Percentiles rank a stretch among this genome's conserved stretches.
Conservation (phyloP, 768 basidiomycete species). For the Lentinula edodes region DNA sequence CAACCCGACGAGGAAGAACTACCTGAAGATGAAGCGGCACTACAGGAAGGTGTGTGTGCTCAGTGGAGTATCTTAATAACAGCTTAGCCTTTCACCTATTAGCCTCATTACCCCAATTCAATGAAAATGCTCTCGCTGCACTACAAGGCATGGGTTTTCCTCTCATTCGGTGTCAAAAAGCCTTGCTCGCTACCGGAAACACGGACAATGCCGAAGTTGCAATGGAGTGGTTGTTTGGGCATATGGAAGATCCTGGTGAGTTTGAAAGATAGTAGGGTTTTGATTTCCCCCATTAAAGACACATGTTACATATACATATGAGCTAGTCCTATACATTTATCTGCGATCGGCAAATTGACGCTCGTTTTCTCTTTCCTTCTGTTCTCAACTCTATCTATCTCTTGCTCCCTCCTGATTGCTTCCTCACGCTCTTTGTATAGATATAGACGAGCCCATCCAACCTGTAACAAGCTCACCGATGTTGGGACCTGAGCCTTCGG, state of each 20-base stretch:
- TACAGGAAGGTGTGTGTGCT: not conserved
- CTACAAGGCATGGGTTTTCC: conserved; percentile 94
- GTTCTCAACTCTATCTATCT: not conserved
- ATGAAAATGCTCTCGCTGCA: conserved; percentile 67
- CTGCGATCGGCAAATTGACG: too few relatives aligned
- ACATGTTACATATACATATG: too few relatives aligned
- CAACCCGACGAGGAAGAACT: conserved; percentile 67
- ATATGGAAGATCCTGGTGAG: conserved; percentile 91
- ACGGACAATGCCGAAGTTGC: conserved; percentile 63
- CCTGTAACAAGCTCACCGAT: conserved; percentile 17
- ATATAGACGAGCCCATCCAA: conserved; percentile 79
- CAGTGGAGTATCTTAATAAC: not conserved
- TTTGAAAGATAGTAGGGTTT: not conserved
- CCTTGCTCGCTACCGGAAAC: conserved; percentile 83
- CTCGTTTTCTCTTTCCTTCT: too few relatives aligned
- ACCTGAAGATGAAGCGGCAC: conserved; percentile 37
- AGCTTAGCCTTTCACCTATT: conserved; percentile 22
- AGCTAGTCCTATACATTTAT: too few relatives aligned
- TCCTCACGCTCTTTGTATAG: conserved; percentile 29
- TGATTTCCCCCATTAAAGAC: too few relatives aligned
- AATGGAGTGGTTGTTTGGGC: conserved; percentile 93
- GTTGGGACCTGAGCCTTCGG: conserved; percentile 47
- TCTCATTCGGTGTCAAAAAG: conserved; percentile 78
- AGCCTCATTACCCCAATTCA: conserved; percentile 48
- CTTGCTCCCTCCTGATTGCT: not conserved